Base-by-base conservation (phyloP, 2,329 filamentous ascomycete genomes). In the Plenodomus lindquistii region DNA sequence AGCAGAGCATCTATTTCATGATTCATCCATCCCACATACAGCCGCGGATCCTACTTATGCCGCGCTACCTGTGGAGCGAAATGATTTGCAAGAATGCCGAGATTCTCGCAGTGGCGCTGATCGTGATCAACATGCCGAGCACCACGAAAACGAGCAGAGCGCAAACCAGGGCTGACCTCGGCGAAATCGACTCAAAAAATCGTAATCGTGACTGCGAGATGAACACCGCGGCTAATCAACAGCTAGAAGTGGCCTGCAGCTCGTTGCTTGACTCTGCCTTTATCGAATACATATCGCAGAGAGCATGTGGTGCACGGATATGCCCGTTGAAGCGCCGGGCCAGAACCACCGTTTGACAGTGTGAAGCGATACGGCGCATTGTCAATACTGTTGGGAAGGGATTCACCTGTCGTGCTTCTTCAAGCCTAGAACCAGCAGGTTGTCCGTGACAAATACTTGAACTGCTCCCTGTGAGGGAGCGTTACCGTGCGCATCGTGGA, bases 141-240 rank as follows among this genome's bases (percentile, higher is more conserved):
- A 37, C 20, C 29, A 36, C 39, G 44, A 52, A 29, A 35, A 45
- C 41, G 46, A 47, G 46, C 41, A 46, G 50, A 35, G 54, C 47
- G 50, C 42, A 51, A 46, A 51, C 48, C 40, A 54, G 48, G 48
- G 39, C 58, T 42, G 50, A 67, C 55, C 55, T 69, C 64, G 66
- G 64, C 64, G 66, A 67, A 55, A 46, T 61, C 27, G 35, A 48
- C 52, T 55, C 45, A 47, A 58, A 53, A 43, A 8, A 50, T 50
- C 42, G 18, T 35, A 39, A 16, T 54, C 44, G 36, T 41, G 60
- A 59, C 63, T 54, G 55, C 6, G 57, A 45, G 46, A 41, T 40
- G 50, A 40, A 45, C 45, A 47, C 44, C 41, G 39, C 44, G 44
- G 48, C 42, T 50, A 56, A 48, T 47, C 45, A 35, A 2, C 35